Conservation (phyloP, 768 basidiomycete species). For the Russula lepida region DNA sequence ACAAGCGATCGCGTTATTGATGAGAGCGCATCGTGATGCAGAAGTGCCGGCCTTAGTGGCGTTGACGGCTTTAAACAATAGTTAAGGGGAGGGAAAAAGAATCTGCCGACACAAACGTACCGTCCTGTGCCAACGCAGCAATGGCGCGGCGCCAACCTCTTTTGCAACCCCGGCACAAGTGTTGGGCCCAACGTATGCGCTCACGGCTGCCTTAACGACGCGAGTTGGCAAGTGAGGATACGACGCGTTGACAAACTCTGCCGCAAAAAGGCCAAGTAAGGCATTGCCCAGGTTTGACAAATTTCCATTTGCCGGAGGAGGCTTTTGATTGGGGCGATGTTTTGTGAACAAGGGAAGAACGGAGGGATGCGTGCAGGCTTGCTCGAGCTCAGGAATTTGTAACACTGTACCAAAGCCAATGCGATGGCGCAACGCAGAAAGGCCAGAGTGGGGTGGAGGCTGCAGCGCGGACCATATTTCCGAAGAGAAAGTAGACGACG, state of each 20-base stretch:
- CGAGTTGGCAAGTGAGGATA: conserved; percentile 91
- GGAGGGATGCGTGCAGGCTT: conserved; percentile 76
- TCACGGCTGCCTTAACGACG: conserved; percentile 84
- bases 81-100: background rate
- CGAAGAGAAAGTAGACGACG: conserved; percentile 41
- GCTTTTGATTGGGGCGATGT: conserved; percentile 46
- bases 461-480: conserved; percentile 64
- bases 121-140: conserved; percentile 75
- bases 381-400: conserved; percentile 45
- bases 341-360: conserved; percentile 47
- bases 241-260: conserved; percentile 70
- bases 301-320: conserved; percentile 62
- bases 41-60: conserved; percentile 40
- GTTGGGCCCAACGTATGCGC: conserved; percentile 82
- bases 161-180: conserved; percentile 79
- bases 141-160: conserved; percentile 70
- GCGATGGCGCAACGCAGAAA: conserved; percentile 69
- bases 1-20: conserved; percentile 81
- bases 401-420: conserved; percentile 61
- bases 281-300: conserved; percentile 76
- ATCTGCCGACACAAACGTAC: conserved; percentile 34
- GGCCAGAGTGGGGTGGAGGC: conserved; percentile 60
- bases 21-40: conserved; percentile 83
- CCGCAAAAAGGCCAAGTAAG: conserved; percentile 81
- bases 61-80: conserved; percentile 36